Conservation (phyloP, 306 rosid species). For the Vachellia pachyceras region DNA sequence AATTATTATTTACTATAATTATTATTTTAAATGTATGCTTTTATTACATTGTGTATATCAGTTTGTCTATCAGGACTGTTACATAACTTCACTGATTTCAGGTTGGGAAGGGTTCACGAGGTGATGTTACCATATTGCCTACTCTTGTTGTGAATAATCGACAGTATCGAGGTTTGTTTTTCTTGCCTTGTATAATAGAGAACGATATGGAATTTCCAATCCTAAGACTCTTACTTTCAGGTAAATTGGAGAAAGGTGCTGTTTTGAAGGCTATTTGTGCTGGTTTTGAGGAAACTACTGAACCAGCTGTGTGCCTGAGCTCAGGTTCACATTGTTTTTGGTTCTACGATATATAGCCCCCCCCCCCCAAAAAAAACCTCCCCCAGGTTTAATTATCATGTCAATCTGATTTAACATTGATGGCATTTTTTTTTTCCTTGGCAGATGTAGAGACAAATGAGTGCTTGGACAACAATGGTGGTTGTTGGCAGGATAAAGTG, state of each 20-base stretch:
- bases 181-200: constrained; percentile 37
- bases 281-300: constrained; percentile 98
- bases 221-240: constrained; percentile 57
- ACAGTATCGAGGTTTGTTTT: constrained; percentile 93
- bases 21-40: constrained; percentile 6
- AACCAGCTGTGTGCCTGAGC: constrained; percentile 98
- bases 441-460: constrained; percentile 97
- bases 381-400: constrained; percentile 16
- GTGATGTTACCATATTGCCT: constrained; percentile 98
- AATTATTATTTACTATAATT: constrained; percentile 2
- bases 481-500: constrained; percentile 87
- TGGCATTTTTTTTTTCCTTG: constrained; percentile 32
- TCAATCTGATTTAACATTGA: constrained; percentile 20
- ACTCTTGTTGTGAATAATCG: constrained; percentile 97
- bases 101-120: constrained; percentile 97
- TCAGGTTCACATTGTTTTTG: constrained; percentile 49
- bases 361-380: not conserved
- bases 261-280: constrained; percentile 96
- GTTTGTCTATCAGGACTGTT: constrained; percentile 28
- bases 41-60: constrained; percentile 27
- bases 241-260: constrained; percentile 94
- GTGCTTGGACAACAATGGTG: constrained; percentile 92
- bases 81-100: constrained; percentile 46
- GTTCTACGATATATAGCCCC: not conserved
- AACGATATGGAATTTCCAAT: constrained; percentile 36